phyloP scores from a whole-genome alignment of 73 alveolate species.

The Paramecium sonneborni region DNA sequence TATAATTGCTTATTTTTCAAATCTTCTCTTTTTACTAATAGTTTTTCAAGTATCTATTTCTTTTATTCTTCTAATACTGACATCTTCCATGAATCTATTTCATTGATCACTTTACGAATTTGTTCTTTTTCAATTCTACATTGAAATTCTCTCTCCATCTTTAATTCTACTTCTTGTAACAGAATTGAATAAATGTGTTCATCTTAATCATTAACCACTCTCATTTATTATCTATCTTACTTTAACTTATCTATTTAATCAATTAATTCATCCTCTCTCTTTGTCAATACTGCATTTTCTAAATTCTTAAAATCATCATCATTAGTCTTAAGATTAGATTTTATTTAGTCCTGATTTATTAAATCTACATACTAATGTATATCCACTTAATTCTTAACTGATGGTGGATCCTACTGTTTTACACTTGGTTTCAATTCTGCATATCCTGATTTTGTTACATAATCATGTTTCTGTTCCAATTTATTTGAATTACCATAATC shows the following conservation, averaged over 20 bases:
- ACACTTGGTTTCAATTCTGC: constrained; percentile 12
- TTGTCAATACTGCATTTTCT: constrained; percentile 33
- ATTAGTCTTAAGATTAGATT: constrained; percentile 26
- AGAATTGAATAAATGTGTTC: constrained; percentile 32
- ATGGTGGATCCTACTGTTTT: constrained; percentile 38
- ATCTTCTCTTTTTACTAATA: constrained; percentile 38
- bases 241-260: constrained; percentile 30
- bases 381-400: constrained; percentile 47
- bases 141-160: constrained; percentile 48
- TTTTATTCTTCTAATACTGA: constrained; percentile 43
- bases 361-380: constrained; percentile 9
- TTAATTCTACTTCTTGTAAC: constrained; percentile 43
- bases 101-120: constrained; percentile 37
- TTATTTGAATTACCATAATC: constrained; percentile 37
- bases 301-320: constrained; percentile 51
- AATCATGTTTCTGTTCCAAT: constrained; percentile 47
- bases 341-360: constrained; percentile 2
- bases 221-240: constrained; percentile 50
- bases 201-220: constrained; percentile 48
- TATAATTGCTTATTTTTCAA: constrained; percentile 14
- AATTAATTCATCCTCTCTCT: constrained; percentile 57
- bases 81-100: constrained; percentile 56
- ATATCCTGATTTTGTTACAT: not conserved
- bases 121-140: constrained; percentile 57
- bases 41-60: constrained; percentile 31